These are phyloP conservation scores for Herpotrichia juniperi DNA, from an alignment of 2,329 filamentous ascomycete species.

Conservation along the genomic window DNA sequence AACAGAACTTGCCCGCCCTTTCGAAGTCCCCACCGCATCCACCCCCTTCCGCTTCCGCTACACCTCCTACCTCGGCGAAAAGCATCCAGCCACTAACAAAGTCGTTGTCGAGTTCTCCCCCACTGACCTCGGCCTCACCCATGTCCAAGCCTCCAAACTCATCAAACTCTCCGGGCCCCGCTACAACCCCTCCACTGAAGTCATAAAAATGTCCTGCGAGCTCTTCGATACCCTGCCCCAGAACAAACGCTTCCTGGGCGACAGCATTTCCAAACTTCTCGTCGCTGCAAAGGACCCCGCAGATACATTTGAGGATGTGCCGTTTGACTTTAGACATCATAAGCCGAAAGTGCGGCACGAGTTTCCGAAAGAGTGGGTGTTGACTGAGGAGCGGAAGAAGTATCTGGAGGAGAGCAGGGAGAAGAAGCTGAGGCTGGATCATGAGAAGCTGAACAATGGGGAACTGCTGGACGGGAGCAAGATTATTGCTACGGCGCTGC, in stretches of 20 bases:
- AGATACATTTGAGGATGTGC: conserved; percentile 87
- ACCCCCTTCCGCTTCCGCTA: conserved; percentile 91
- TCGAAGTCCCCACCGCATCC: conserved; percentile 69
- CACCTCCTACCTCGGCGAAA: conserved; percentile 94
- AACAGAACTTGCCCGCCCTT: conserved; percentile 81
- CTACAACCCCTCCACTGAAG: conserved; percentile 83
- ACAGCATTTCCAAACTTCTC: conserved; percentile 76
- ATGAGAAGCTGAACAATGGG: conserved; percentile 59
- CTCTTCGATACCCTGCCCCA: conserved; percentile 87
- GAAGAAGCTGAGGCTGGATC: conserved; percentile 60
- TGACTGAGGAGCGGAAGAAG: conserved; percentile 72
- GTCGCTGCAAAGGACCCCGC: conserved; percentile 73
- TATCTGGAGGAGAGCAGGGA: conserved; percentile 69
- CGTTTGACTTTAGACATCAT: conserved; percentile 87
- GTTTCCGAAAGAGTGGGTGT: conserved; percentile 83
- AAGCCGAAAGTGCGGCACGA: conserved; percentile 68
- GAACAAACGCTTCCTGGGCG: conserved; percentile 93
- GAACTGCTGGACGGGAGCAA: conserved; percentile 61
- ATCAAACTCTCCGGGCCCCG: conserved; percentile 84
- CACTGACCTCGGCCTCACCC: conserved; percentile 71
- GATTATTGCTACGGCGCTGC: conserved; percentile 43
- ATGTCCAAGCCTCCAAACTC: conserved; percentile 76
- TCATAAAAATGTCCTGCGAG: conserved; percentile 90
- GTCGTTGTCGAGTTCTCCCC: conserved; percentile 91
- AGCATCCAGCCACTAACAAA: conserved; percentile 89